These are phyloP conservation scores for Litchi chinensis DNA, from an alignment of 345 rosid species.

Conservation along the genomic window DNA sequence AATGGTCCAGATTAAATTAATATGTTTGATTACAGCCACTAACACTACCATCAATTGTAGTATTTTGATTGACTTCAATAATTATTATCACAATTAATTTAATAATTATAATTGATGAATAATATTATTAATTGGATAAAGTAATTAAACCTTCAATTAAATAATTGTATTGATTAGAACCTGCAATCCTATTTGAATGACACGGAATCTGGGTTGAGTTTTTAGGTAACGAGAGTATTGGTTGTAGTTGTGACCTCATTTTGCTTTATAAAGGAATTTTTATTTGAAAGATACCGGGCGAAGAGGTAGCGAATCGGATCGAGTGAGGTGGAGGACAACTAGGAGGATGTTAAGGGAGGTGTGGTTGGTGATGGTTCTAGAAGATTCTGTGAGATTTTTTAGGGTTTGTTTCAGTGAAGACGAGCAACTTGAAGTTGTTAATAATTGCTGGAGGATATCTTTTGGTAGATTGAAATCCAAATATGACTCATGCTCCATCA, in stretches of 20 bases:
- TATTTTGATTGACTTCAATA: too few relatives aligned
- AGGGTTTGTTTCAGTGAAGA: constrained; percentile 46
- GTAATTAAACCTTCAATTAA: too few relatives aligned
- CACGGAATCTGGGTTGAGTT: constrained; percentile 34
- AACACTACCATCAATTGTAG: too few relatives aligned
- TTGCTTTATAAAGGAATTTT: constrained; percentile 47
- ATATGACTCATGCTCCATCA: constrained; percentile 8
- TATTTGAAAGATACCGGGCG: constrained; percentile 38
- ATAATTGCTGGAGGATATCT: constrained; percentile 42
- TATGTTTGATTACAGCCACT: too few relatives aligned
- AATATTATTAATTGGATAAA: too few relatives aligned
- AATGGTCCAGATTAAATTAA: too few relatives aligned
- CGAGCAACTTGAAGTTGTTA: constrained; percentile 33
- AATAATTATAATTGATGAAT: too few relatives aligned
- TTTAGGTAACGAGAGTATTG: constrained; percentile 32
- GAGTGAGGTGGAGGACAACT: constrained; percentile 41
- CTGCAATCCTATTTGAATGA: constrained; percentile 56
- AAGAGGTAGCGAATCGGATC: constrained; percentile 36
- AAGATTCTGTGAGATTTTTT: constrained; percentile 46
- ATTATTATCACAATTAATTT: too few relatives aligned
- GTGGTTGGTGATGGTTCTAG: constrained; percentile 52
- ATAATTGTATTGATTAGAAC: constrained; percentile 47
- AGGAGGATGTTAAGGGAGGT: constrained; percentile 57
- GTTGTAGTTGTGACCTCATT: constrained; percentile 45
- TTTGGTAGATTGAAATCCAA: constrained; percentile 16